Base-by-base conservation (phyloP, 352 stramenopile species). In the Phytophthora pluvialis region DNA sequence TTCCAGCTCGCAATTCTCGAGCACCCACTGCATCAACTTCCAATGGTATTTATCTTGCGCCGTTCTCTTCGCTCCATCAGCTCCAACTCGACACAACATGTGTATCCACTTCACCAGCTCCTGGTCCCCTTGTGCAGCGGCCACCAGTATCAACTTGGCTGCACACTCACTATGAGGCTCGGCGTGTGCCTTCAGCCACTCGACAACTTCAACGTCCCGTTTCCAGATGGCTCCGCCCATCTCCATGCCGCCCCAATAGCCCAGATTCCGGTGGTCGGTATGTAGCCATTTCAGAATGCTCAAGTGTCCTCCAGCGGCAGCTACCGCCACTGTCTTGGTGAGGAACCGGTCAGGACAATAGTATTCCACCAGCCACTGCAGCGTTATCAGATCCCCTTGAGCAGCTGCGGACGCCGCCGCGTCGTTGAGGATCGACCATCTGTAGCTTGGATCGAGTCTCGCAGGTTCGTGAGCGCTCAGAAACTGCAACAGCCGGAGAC, bases 241-340 rank as follows among this genome's bases (percentile, higher is more conserved):
- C n/a, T 64, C 58, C 29, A 60, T 42, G 15, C 39, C 47, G 1
- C 58, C 58, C 47, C 39, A 66, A 10, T 53, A 60, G 11, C 58
- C 58, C 8, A 51, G 12, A 46, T 53, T 36, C 13, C 40, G 48
- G 25, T 66, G 32, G 31, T 60, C 10, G 15, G n/a, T 16, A 25
- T 53, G 16, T 29, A 72, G 50, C 50, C 59, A 61, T 54, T 68
- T 50, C 16, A 64, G 29, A 44, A 73, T 49, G 11, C 49, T 13
- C 47, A 69, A 29, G 25, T 66, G 53, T 38, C 65, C 65, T 21
- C 43, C 26, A 15, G 45, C 33, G 18, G 59, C 59, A 28, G 60
- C 59, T 10, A 32, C 40, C 26, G 26, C 39, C 40, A 73, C 53
- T 2, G 43, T 32, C 13, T 66, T 59, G 13, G 65, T 70, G 18